Evolutionary conservation across 208 protist genomes (phyloP).

Genomic region (Porcisia hertigi): DNA sequence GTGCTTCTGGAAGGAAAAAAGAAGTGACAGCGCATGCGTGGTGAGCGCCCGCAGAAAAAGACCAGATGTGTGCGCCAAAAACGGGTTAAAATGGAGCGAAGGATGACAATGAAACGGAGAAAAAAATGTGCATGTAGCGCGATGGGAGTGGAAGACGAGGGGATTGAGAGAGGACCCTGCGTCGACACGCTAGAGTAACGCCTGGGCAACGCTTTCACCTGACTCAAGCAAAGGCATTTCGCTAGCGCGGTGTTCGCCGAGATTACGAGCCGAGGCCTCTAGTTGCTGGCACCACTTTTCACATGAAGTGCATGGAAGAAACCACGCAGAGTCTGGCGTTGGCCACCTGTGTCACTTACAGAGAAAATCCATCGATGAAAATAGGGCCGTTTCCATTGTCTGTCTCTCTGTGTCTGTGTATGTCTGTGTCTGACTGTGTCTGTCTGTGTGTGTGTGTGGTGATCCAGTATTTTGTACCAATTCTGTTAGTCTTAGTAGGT

Average conservation of each 20-base stretch:
- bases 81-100: too few species aligned
- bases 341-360: background rate
- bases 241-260: background rate
- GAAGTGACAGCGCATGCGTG: too few species aligned
- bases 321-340: background rate
- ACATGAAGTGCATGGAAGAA: background rate
- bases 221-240: background rate
- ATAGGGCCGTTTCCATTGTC: too few species aligned
- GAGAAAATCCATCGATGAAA: background rate
- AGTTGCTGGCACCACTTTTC: background rate
- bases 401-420: background rate
- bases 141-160: too few species aligned
- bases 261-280: background rate
- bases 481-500: background rate
- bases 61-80: too few species aligned
- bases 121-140: too few species aligned
- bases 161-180: too few species aligned
- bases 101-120: too few species aligned
- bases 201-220: too few species aligned
- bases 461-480: background rate
- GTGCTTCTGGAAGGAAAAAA: too few species aligned
- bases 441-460: background rate
- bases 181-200: too few species aligned
- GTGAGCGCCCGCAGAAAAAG: too few species aligned
- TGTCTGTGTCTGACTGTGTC: background rate